A percentile compares a stretch with the other conserved stretches of the same genome.
Conservation (phyloP, 169 alveolate species). For the Miamiensis avidus region DNA sequence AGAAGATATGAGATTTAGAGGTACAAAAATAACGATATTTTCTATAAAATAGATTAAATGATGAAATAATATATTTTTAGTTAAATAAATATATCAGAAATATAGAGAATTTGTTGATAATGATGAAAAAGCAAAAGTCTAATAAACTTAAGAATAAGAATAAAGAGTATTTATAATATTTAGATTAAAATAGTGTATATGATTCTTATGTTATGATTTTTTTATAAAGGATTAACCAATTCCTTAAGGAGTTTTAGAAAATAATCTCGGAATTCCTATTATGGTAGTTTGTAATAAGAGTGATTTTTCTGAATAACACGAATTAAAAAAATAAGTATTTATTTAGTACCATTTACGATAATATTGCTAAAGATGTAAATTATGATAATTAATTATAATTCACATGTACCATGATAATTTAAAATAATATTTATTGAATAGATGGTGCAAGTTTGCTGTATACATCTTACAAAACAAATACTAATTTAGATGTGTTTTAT, state of each 20-base stretch:
- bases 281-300: slow-evolving; percentile 52
- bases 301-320: slow-evolving; percentile 40
- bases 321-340: slow-evolving; percentile 41
- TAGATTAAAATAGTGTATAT: slow-evolving; percentile 5
- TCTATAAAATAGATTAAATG: not conserved
- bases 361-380: slow-evolving; percentile 47
- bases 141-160: slow-evolving; percentile 15
- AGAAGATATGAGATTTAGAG: slow-evolving; percentile 20
- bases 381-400: not conserved
- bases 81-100: too few relatives aligned
- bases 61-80: too few relatives aligned
- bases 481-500: slow-evolving; percentile 50
- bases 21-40: not conserved
- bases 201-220: too few relatives aligned
- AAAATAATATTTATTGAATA: not conserved
- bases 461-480: slow-evolving; percentile 47
- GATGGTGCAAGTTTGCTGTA: slow-evolving; percentile 62
- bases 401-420: not conserved
- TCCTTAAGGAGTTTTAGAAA: slow-evolving; percentile 57
- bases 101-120: not conserved
- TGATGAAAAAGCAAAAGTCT: slow-evolving; percentile 8
- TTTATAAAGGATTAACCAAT: slow-evolving; percentile 3
- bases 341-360: slow-evolving; percentile 54
- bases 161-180: not conserved
- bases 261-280: slow-evolving; percentile 66